phyloP scores from a whole-genome alignment of 1,284 basidiomycete species.

The Trametes versicolor region DNA sequence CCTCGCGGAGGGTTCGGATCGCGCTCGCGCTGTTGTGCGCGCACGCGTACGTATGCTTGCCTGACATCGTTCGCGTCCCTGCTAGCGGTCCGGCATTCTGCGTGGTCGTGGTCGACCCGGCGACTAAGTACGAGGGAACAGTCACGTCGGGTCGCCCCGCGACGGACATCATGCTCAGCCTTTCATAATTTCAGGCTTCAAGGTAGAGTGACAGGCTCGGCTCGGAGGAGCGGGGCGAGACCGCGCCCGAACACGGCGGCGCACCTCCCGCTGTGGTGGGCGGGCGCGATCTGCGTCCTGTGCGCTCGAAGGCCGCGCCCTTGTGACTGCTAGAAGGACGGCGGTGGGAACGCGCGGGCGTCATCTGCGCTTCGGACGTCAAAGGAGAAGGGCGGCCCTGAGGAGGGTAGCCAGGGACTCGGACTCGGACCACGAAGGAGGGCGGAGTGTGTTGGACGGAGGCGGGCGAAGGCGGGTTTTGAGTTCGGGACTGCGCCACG shows the following conservation, averaged over 20 bases:
- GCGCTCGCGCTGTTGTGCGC: not conserved
- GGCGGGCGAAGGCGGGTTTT: not conserved
- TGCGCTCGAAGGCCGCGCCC: not conserved
- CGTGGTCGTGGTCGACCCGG: no score
- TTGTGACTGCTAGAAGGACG: not conserved
- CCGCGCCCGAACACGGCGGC: not conserved
- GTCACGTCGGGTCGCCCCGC: no score
- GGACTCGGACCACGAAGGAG: not conserved
- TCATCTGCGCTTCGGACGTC: not conserved
- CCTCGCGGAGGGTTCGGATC: not conserved
- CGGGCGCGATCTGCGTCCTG: not conserved
- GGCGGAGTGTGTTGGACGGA: not conserved
- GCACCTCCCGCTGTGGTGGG: not conserved
- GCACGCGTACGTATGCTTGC: not conserved
- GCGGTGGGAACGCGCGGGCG: not conserved
- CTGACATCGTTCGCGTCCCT: no score
- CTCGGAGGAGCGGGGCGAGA: not conserved
- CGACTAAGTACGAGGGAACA: no score
- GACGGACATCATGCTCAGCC: no score
- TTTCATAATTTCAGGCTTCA: no score
- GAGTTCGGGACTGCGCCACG: slow-evolving; percentile 2
- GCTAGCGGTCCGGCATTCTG: no score
- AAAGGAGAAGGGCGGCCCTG: not conserved
- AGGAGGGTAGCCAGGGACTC: no score
- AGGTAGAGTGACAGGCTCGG: not conserved